Conservation (phyloP, 2,329 filamentous ascomycete genomes). For the Clarireedia monteithiana region DNA sequence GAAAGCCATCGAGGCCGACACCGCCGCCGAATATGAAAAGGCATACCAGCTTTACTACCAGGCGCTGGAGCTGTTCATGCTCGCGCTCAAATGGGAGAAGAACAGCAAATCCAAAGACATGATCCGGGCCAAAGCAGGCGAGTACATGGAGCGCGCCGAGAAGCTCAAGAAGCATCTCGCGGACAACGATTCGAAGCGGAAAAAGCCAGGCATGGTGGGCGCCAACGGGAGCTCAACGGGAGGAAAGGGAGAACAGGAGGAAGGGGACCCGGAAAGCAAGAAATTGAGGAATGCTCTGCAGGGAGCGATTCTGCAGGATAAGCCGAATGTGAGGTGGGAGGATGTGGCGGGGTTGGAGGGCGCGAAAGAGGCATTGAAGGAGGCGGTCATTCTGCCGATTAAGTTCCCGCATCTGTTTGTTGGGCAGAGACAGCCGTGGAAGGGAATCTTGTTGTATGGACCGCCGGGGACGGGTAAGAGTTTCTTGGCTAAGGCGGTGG, state of each 20-base stretch:
- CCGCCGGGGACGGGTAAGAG: slow-evolving; percentile 96
- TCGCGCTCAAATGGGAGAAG: slow-evolving; percentile 99
- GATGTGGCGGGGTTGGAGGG: slow-evolving; percentile 91
- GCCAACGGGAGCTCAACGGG: slow-evolving; percentile 60
- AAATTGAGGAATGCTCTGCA: slow-evolving; percentile 87
- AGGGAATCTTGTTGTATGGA: slow-evolving; percentile 91
- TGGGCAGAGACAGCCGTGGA: slow-evolving; percentile 96
- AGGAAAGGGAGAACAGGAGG: slow-evolving; percentile 52
- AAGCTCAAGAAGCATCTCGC: slow-evolving; percentile 90
- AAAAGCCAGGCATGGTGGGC: slow-evolving; percentile 64
- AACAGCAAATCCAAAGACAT: slow-evolving; percentile 95
- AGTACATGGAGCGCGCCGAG: slow-evolving; percentile 98
- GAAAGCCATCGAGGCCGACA: slow-evolving; percentile 95
- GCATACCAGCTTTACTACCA: slow-evolving; percentile 96
- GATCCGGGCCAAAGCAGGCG: slow-evolving; percentile 87
- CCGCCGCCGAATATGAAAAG: slow-evolving; percentile 91
- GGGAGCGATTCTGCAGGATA: slow-evolving; percentile 88
- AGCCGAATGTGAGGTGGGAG: slow-evolving; percentile 96
- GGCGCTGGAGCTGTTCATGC: slow-evolving; percentile 95
- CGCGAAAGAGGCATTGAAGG: slow-evolving; percentile 94
- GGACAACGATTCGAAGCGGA: slow-evolving; percentile 62
- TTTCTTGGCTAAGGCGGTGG: slow-evolving; percentile 94
- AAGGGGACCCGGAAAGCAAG: slow-evolving; percentile 85
- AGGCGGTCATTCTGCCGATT: slow-evolving; percentile 94
- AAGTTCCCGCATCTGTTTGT: slow-evolving; percentile 97